A percentile compares a stretch with the other conserved stretches of the same genome.
Conservation (phyloP, 2,329 filamentous ascomycete genomes). For the Microcyclosporella mali region DNA sequence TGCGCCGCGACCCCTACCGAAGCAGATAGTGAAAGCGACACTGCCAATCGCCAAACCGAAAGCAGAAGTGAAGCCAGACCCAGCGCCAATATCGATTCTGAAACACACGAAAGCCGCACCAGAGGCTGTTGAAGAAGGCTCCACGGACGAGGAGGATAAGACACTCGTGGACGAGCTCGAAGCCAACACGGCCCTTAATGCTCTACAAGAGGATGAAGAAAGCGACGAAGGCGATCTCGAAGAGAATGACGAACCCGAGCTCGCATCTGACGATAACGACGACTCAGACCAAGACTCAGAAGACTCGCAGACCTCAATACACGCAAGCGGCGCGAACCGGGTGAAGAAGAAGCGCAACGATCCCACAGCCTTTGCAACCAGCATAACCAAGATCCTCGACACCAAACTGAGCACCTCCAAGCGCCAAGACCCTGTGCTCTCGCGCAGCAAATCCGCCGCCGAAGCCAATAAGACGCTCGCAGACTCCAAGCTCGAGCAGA, state of each 20-base stretch:
- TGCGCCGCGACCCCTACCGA: constrained; percentile 19
- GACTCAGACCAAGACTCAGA: constrained; percentile 14
- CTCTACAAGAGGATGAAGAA: constrained; percentile 12
- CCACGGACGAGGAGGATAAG: constrained; percentile 8
- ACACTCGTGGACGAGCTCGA: constrained; percentile 14
- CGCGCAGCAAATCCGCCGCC: constrained; percentile 69
- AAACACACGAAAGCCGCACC: constrained; percentile 12
- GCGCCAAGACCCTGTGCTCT: constrained; percentile 83
- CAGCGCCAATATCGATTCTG: constrained; percentile 16
- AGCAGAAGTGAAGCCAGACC: constrained; percentile 8
- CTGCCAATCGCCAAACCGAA: constrained; percentile 11
- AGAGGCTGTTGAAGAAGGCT: constrained; percentile 7
- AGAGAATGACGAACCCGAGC: constrained; percentile 36
- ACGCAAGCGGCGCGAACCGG: constrained; percentile 12
- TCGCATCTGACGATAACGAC: constrained; percentile 23
- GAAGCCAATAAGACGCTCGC: constrained; percentile 65
- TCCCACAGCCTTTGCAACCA: constrained; percentile 82
- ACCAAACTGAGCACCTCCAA: constrained; percentile 80
- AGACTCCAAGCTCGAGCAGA: constrained; percentile 72
- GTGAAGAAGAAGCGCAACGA: constrained; percentile 81
- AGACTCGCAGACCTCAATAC: constrained; percentile 30
- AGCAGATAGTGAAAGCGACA: constrained; percentile 12
- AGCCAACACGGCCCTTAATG: constrained; percentile 17
- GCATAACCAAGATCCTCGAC: constrained; percentile 84
- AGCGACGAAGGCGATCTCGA: constrained; percentile 30